Evolutionary conservation across 371 early-diverging fungal species (phyloP), one percentile per base, ranked within the genome.

Genomic region (Mucor saturninus): DNA sequence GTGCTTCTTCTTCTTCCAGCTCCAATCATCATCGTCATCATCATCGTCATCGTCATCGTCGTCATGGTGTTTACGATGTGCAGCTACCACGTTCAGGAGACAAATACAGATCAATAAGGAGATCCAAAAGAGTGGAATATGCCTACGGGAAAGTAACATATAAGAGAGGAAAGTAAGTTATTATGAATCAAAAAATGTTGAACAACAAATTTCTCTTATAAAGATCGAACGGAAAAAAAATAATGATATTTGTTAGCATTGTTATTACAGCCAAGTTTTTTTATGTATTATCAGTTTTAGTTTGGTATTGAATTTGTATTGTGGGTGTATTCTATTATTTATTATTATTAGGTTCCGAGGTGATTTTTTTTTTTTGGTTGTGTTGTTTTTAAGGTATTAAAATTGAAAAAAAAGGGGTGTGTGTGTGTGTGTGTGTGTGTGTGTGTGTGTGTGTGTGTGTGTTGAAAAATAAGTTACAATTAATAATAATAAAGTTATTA

Each of bases 71-170:
- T 59, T 48, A 13, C 39, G 28, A 14, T 45, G 30, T 5, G 62
- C 62, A 38, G 48, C 29, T 10, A 55, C 56, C 28, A 43, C 39
- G 29, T 54, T 60, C 4, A 60, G 28, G 0, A 65, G 38, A 9
- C 48, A 55, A 2, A 60, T 10, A n/a, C 59, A 3, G 10, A 65
- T 28, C 26, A 65, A n/a, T 5, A 65, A 49, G 10, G 61, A 40
- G 3, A 65, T 54, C 56, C 60, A 60, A 15, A 49, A 28, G 9
- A 60, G 60, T 13, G 55, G 31, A 60, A 65, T 31, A 43, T 43
- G 48, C 40, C 56, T 65, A 15, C 59, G 58, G 39, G 64, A 35
- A 50, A 64, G 64, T 59, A 64, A 50, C 10, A 50, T 50, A 29
- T 49, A 15, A 50, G 30, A 30, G 14, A 30, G 30, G 21, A 21